These are phyloP conservation scores for Barnettozyma californica DNA, from an alignment of 805 yeast species.

Conservation along the genomic window DNA sequence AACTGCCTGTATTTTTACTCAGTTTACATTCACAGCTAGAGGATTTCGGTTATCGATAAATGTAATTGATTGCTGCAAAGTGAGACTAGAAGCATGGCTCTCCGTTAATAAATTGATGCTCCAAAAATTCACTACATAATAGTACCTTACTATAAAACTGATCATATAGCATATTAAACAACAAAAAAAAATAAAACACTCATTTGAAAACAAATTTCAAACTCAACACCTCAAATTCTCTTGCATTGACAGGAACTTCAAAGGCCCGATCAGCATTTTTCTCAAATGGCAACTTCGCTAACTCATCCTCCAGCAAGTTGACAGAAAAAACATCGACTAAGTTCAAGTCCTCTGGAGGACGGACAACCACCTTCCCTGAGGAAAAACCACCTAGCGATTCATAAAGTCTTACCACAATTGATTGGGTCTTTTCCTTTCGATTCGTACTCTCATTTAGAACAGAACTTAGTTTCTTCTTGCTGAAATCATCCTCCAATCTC, in stretches of 20 bases:
- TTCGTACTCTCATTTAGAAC: conserved; percentile 17
- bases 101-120: too few relatives aligned
- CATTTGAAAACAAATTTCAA: conserved; percentile 27
- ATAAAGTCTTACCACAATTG: conserved; percentile 69
- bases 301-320: conserved; percentile 35
- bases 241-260: conserved; percentile 51
- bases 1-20: too few relatives aligned
- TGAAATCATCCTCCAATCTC: conserved; percentile 80
- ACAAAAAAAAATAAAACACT: too few relatives aligned
- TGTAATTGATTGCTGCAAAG: too few relatives aligned
- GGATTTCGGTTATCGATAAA: too few relatives aligned
- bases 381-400: conserved; percentile 84
- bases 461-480: conserved; percentile 14
- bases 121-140: too few relatives aligned
- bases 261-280: conserved; percentile 37
- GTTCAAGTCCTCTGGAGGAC: conserved; percentile 27
- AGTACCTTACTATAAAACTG: too few relatives aligned
- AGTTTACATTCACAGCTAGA: too few relatives aligned
- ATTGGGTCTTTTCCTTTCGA: conserved; percentile 37
- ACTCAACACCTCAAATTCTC: conserved; percentile 69
- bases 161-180: not conserved
- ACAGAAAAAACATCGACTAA: conserved; percentile 28
- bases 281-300: conserved; percentile 23
- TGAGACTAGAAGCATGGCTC: too few relatives aligned
- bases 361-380: conserved; percentile 43